phyloP scores from a whole-genome alignment of 768 basidiomycete species.

The Amanita subjunquillea region DNA sequence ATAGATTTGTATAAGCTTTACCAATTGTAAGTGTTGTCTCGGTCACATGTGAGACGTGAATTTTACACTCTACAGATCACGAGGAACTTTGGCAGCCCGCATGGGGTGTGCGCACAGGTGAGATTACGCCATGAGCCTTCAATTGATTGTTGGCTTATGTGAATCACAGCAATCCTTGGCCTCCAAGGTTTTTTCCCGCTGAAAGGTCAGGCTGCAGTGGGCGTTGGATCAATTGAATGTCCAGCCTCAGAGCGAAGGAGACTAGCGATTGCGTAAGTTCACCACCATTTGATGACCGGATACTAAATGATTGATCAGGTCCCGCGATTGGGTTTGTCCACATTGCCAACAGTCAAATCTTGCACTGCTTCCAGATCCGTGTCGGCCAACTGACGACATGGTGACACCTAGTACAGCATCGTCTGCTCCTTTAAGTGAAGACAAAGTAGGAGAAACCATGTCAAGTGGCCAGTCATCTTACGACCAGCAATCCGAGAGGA shows the following conservation, averaged over 20 bases:
- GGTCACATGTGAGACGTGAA: conserved; percentile 8
- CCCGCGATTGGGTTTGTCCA: conserved; percentile 73
- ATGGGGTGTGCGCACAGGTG: conserved; percentile 94
- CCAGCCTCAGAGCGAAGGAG: conserved; percentile 67
- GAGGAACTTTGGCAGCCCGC: conserved; percentile 97
- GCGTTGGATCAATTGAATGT: conserved; percentile 82
- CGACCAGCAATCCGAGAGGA: neutral
- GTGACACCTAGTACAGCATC: neutral
- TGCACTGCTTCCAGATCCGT: conserved; percentile 62
- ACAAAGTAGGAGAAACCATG: neutral
- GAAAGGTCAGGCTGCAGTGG: conserved; percentile 78
- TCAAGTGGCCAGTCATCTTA: neutral
- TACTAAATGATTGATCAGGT: conserved; percentile 31
- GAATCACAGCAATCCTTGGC: conserved; percentile 62
- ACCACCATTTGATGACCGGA: neutral
- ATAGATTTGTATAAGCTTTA: conserved; percentile 90
- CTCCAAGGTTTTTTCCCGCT: conserved; percentile 85
- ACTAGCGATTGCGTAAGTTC: conserved; percentile 60
- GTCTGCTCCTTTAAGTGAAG: neutral
- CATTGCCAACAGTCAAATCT: conserved; percentile 61
- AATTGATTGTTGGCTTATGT: neutral
- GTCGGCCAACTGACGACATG: conserved; percentile 5
- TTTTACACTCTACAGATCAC: conserved; percentile 47
- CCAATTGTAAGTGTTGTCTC: conserved; percentile 46
- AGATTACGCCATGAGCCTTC: conserved; percentile 8